Evolutionary conservation across 768 basidiomycete genomes (phyloP), one percentile per base, ranked within the genome.

Genomic region (Termitomyces sp.): DNA sequence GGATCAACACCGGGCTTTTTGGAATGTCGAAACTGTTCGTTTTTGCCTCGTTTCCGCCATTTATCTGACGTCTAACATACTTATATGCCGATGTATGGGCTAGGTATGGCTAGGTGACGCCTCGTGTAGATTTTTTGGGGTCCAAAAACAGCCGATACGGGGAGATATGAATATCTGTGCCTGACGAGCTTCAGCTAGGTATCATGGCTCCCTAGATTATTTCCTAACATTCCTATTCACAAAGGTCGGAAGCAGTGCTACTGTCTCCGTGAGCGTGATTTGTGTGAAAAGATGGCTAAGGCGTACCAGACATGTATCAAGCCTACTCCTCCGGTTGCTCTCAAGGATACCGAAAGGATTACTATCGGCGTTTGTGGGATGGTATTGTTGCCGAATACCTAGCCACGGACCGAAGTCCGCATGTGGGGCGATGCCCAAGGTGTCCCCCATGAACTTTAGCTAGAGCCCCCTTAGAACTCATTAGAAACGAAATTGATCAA

Each of bases 311-410:
- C 4, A n/a, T 20, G 55, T 8, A n/a, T 34, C 9, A 60, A 54
- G 22, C 45, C 7, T 56, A 60, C 7, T 63, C 6, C 34, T 54
- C 60, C 24, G 62, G 56, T 24, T 60, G 56, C 29, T 55, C 44
- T 9, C 50, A 51, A 12, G 61, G 52, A 28, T 41, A 54, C 10
- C 48, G 58, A 15, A 37, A 57, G 52, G 56, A 24, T 51, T 45
- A n/a, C 48, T 55, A 44, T 48, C 51, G 15, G 52, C 50, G 16
- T 34, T n/a, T 56, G 8, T 3, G 55, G 54, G 53, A 55, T 12
- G 60, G 60, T 18, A 48, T 58, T n/a, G 41, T 59, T 24, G 54
- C 58, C 16, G 47, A 52, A 6, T 22, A 52, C 22, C 39, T 46
- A 12, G 29, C 37, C n/a, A 60, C 51, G 18, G 51, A 56, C 39